phyloP scores from a whole-genome alignment of 2,329 filamentous ascomycete species.

The Xylaria sp. region DNA sequence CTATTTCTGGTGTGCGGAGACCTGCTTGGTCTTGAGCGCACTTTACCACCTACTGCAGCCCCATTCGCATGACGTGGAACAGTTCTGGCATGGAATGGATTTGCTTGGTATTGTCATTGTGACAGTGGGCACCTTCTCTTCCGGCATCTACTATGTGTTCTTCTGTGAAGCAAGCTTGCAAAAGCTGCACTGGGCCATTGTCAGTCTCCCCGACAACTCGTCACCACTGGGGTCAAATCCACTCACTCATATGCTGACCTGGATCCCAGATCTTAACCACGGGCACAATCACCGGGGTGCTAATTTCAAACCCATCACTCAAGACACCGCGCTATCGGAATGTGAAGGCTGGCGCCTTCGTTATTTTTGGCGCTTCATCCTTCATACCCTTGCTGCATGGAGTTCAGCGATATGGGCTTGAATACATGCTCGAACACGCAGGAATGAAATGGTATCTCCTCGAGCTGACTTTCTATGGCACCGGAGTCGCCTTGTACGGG shows the following conservation, averaged over 20 bases:
- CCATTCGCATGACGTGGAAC: constrained; percentile 19
- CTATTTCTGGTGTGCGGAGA: constrained; percentile 17
- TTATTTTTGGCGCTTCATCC: constrained; percentile 16
- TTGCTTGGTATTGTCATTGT: constrained; percentile 24
- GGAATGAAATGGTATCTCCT: constrained; percentile 26
- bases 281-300: constrained; percentile 6
- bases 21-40: constrained; percentile 23
- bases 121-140: constrained; percentile 15
- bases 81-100: constrained; percentile 25
- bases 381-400: constrained; percentile 24
- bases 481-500: constrained; percentile 3
- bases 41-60: constrained; percentile 16
- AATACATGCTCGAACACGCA: constrained; percentile 19
- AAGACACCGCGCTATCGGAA: constrained; percentile 14
- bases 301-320: constrained; percentile 13
- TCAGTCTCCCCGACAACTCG: constrained; percentile 5
- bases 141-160: constrained; percentile 25
- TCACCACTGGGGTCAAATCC: not conserved
- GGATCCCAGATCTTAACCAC: constrained; percentile 8
- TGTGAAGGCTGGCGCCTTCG: constrained; percentile 17
- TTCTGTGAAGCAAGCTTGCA: constrained; percentile 15
- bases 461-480: constrained; percentile 21
- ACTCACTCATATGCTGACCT: constrained; percentile 9
- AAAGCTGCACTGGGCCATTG: constrained; percentile 26
- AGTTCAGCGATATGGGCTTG: constrained; percentile 22